Base-by-base conservation (phyloP, 148 eudicot genomes). In the Selenicereus undatus region DNA sequence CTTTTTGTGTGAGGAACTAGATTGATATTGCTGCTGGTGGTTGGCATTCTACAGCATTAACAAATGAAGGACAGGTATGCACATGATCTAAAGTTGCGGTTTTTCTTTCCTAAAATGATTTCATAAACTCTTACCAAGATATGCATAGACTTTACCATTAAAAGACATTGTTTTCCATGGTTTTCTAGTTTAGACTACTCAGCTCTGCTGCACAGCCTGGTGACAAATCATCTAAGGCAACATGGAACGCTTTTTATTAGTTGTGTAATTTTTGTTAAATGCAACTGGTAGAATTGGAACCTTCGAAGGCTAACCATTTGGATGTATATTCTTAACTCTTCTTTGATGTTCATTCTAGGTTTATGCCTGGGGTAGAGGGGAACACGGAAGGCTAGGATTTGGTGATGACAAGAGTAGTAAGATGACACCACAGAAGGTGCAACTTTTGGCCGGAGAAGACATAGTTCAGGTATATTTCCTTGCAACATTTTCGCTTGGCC, bases 331-430 rank as follows among this genome's bases (percentile, higher is more conserved):
- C 27, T 39, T 52, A 51, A 60, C 32, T 62, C 66, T 77, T 62
- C 0, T 39, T 32, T 5, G 73, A 73, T 78, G n/a, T 54, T 43
- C 42, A 22, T 39, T 32, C 42, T 85, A 97, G 99, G 99, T 97
- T 54, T 97, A 89, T 84, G 95, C 98, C 22, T 97, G 99, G 99
- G 99, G 99, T 62, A 94, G 99, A 90, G 99, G 99, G 75, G 99
- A 97, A 76, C 99, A 97, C 76, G 99, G 99, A 66, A 91, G 99
- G 83, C 94, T 97, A 74, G 99, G 99, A 76, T 97, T 94, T 85
- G 99, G 99, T 62, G 99, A 97, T 86, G 99, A 97, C 85, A 97
- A 97, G 86, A 97, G 98, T 88, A 97, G 99, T 90, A 97, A 97
- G 85, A 97, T 97, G 99, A 89, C 93, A 71, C 98, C 99, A 39